Conservation (phyloP, 2,329 filamentous ascomycete species). For the Xylariales sp. region DNA sequence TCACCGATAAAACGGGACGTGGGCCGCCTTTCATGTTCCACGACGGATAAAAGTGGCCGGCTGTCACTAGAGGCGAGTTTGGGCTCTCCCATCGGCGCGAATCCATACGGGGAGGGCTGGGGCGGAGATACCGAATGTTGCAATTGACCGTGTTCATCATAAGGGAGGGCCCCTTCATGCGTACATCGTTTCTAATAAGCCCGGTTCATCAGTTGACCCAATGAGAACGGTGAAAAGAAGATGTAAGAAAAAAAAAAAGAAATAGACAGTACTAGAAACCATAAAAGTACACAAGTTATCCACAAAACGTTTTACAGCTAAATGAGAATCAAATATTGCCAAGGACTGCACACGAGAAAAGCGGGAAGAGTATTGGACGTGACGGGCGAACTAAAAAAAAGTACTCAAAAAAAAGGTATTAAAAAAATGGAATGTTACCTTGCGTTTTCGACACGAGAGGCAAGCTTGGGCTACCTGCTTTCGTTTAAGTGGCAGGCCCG, state of each 20-base stretch:
- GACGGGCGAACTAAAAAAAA: not conserved
- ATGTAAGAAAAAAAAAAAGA: too few species aligned
- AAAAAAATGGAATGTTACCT: conserved; percentile 37
- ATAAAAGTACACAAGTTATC: too few species aligned
- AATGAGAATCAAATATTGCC: not conserved
- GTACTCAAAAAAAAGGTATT: not conserved
- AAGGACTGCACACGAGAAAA: not conserved
- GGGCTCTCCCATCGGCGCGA: not conserved
- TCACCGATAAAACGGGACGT: conserved; percentile 52
- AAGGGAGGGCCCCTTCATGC: conserved; percentile 3
- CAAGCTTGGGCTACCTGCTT: conserved; percentile 58
- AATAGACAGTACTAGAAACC: too few species aligned
- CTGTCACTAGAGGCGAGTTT: conserved; percentile 1
- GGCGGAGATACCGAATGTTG: conserved; percentile 4
- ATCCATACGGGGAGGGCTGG: not conserved
- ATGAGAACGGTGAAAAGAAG: not conserved
- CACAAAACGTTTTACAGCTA: not conserved
- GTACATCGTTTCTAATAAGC: conserved; percentile 11
- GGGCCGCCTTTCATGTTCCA: conserved; percentile 19
- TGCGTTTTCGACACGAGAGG: conserved; percentile 48
- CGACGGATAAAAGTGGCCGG: not conserved
- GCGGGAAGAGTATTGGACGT: not conserved
- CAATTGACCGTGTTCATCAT: not conserved
- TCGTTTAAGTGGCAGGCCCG: conserved; percentile 52
- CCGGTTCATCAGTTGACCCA: not conserved